These are phyloP conservation scores for Trametes sp. DNA, from an alignment of 1,284 basidiomycete genomes.

Conservation along the genomic window DNA sequence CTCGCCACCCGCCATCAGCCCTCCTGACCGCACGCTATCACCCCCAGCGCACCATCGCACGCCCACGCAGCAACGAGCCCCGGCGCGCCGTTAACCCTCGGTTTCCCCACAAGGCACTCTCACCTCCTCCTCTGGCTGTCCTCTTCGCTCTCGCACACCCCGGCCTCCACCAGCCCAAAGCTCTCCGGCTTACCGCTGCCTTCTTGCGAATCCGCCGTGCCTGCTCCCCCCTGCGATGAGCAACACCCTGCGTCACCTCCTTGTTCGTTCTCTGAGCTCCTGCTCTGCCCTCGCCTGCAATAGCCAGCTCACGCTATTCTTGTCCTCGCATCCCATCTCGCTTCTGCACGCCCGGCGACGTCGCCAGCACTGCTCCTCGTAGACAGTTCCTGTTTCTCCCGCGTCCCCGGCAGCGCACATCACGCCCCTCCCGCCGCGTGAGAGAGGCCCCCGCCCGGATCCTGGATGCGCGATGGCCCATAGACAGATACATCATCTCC, in stretches of 20 bases:
- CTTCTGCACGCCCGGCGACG: not conserved
- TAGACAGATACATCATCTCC: slow-evolving; percentile 1
- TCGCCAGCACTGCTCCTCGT: not conserved
- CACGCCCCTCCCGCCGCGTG: not conserved
- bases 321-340: not conserved
- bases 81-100: not conserved
- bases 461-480: not conserved
- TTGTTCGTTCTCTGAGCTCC: no score
- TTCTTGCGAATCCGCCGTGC: not conserved
- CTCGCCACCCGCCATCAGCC: not conserved
- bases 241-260: no score
- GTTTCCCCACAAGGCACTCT: not conserved
- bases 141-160: not conserved
- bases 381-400: no score
- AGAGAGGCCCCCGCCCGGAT: not conserved
- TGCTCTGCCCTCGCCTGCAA: not conserved
- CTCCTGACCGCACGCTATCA: slow-evolving; percentile 7
- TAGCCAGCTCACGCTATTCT: not conserved
- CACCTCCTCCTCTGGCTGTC: not conserved
- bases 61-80: not conserved
- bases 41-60: not conserved
- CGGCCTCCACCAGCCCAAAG: no score
- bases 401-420: not conserved
- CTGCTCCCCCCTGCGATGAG: not conserved
- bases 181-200: not conserved